Conservation (phyloP, 805 yeast genomes). For the Yamadazyma endophytica region DNA sequence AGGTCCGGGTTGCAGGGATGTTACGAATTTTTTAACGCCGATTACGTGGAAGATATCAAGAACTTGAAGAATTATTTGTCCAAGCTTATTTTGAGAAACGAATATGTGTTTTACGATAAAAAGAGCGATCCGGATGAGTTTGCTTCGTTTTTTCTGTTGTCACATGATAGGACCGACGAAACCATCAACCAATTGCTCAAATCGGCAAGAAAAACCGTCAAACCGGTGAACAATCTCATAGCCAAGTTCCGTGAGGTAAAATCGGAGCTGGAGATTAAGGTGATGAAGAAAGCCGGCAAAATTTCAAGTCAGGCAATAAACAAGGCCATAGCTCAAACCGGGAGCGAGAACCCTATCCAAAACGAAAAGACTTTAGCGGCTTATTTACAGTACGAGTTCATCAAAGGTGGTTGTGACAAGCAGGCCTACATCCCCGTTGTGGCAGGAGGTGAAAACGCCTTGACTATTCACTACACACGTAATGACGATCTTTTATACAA, state of each 20-base stretch:
- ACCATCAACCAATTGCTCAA: conserved; percentile 7
- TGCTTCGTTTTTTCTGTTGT: conserved; percentile 3
- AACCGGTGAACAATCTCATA: conserved; percentile 40
- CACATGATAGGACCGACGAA: conserved; percentile 2
- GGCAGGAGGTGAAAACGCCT: conserved; percentile 87
- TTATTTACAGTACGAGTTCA: conserved; percentile 76
- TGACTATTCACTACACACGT: conserved; percentile 90
- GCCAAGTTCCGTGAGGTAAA: conserved; percentile 62
- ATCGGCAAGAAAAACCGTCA: conserved; percentile 28
- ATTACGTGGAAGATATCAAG: conserved; percentile 54
- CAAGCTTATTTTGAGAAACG: conserved; percentile 45
- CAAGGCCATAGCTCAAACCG: conserved; percentile 65
- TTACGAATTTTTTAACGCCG: conserved; percentile 82
- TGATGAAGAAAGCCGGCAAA: conserved; percentile 80
- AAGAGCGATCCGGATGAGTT: not conserved
- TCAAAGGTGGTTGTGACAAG: conserved; percentile 83
- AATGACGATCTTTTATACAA: conserved; percentile 77
- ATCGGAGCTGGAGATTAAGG: conserved; percentile 67
- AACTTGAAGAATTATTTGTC: conserved; percentile 40
- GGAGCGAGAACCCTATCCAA: conserved; percentile 40
- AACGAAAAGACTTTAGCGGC: conserved; percentile 79
- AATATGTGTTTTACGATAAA: conserved; percentile 52
- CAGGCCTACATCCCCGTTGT: conserved; percentile 94
- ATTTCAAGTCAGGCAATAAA: conserved; percentile 83
- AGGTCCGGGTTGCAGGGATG: conserved; percentile 86